Evolutionary conservation across 371 early-diverging fungal genomes (phyloP), one percentile per base, ranked within the genome.

Genomic region (Syncephalastrum contaminatum): DNA sequence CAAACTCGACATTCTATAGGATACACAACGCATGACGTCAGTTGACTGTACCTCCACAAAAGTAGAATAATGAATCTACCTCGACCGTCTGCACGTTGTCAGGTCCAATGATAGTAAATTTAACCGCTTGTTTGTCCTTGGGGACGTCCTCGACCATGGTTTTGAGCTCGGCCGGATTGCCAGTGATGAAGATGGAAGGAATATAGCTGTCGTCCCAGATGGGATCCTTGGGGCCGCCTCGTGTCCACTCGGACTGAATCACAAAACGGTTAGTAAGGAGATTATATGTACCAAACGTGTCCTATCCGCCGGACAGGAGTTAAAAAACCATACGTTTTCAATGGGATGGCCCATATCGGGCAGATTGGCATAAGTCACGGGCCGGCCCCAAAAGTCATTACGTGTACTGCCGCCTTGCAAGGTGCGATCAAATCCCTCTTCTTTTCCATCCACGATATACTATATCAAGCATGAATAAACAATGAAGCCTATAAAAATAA

Each of bases 151-250:
- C 46, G 20, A 81, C 59, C 14, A 81, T 36, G 6, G 54, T 46
- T 39, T 66, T 39, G 36, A 82, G 59, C 13, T 59, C 36, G 18
- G 47, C 39, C 14, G 58, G 51, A 54, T 75, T 60, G 19, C 73
- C 77, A 14, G 40, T 64, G 56, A 77, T 67, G 24, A 76, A 80
- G 49, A 80, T 56, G 18, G 72, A 65, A 27, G 78, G 79, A 39
- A 82, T 75, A 54, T 80, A 82, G 60, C 78, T 80, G 49, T 60
- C 59, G 59, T 82, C 82, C 54, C 72, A 82, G 42, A 80, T 56
- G 12, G 69, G 49, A n/a, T 64, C 63, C 41, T 74, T 72, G 16
- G 58, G 39, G 1, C 69, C 77, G 20, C 59, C 58, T 45, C 73
- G 71, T 43, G 78, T 77, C 82, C 82, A 82, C 62, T 75, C 75